Evolutionary conservation across 257 asterid species (phyloP).

Genomic region (Cruciata laevipes): DNA sequence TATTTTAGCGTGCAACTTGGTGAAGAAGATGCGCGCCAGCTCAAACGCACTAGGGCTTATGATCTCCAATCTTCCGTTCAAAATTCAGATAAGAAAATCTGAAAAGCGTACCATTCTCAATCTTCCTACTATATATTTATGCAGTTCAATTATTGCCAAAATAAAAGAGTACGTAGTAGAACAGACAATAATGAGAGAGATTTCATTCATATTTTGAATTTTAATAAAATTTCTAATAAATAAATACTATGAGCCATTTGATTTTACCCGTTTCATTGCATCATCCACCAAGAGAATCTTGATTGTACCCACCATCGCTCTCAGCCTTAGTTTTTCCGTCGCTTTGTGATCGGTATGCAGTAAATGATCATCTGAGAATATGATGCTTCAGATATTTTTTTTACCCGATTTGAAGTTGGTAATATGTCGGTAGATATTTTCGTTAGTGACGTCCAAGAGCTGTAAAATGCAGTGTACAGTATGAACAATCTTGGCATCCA

Average conservation of each 20-base stretch:
- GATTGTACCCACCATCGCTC: constrained; percentile 7
- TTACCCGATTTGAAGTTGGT: background rate
- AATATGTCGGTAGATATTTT: background rate
- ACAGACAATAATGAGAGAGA: background rate
- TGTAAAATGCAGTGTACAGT: background rate
- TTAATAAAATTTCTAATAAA: too few relatives aligned
- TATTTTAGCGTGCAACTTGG: background rate
- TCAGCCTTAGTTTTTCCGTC: constrained; percentile 15
- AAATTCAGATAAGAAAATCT: background rate
- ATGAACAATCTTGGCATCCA: too few relatives aligned
- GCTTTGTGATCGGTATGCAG: background rate
- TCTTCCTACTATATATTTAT: background rate
- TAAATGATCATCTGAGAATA: background rate
- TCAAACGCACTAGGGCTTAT: background rate
- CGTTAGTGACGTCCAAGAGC: background rate
- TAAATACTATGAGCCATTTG: background rate
- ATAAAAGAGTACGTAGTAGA: background rate
- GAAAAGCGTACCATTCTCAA: background rate
- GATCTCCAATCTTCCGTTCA: background rate
- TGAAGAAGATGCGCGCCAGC: background rate
- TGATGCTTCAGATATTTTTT: background rate
- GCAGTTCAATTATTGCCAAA: background rate
- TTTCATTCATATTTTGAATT: too few relatives aligned
- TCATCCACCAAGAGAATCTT: constrained; percentile 2
- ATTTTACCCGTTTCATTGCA: background rate